Evolutionary conservation across 164 flowering plant genomes (phyloP), one percentile per base, ranked within the genome.

Genomic region (Vitis rotundifolia): DNA sequence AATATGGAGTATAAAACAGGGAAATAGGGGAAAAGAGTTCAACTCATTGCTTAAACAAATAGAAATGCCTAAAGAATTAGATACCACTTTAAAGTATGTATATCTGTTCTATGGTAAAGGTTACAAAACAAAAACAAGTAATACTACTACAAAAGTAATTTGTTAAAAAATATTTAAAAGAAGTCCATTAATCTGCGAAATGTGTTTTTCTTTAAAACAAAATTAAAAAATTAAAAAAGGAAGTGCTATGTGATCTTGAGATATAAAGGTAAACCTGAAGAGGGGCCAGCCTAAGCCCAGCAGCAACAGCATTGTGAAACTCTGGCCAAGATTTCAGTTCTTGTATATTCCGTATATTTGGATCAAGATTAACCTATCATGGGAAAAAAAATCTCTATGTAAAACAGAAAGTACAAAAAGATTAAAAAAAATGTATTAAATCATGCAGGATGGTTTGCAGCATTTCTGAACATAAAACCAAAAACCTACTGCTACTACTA

Each of bases 241-340:
- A 6, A 2, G 14, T 5, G n/a, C 5, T 48, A 28, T 18, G 49
- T 48, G 11, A 29, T 26, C 29, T 51, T 29, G 22, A 63, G 19
- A 61, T 22, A 48, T 18, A 54, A 66, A 56, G 13, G 68, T 11
- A 71, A 72, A 94, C 98, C 97, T 91, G 97, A 71, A 88, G 76
- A 9, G 98, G 97, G 14, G 98, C 87, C 75, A 95, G 80, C 71
- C 90, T 84, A 69, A 95, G 75, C 66, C 99, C 99, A 83, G 98
- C 92, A 79, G 99, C 99, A 68, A 95, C 98, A 76, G 97, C 96
- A 84, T 95, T 95, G 81, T 95, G 98, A 82, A 93, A 93, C 78
- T 95, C 99, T 3, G 99, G 94, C 99, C 99, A 95, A 54, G 89
- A 80, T 73, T 80, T 89, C 50, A 91, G 91, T 77, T 95, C 99